These are phyloP conservation scores for Lactarius tabidus DNA, from an alignment of 768 basidiomycete species.

Conservation along the genomic window DNA sequence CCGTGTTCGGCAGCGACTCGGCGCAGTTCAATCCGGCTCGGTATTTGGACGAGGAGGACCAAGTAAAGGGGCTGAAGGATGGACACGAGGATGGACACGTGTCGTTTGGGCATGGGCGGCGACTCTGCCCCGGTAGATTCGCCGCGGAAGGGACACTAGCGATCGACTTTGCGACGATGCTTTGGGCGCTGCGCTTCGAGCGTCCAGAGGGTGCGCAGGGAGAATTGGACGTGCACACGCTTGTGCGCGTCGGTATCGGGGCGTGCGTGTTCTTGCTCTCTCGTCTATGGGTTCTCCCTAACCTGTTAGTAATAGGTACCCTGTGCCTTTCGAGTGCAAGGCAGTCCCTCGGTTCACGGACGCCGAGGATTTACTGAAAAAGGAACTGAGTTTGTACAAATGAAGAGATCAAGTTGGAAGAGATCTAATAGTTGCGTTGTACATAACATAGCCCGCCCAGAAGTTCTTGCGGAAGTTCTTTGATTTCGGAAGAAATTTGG, in stretches of 20 bases:
- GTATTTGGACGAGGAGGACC: background rate
- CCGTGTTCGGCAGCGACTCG: background rate
- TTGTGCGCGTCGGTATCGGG: background rate
- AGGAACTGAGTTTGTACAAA: too few species aligned
- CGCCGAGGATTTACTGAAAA: too few species aligned
- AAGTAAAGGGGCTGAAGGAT: background rate
- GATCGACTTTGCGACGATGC: constrained; percentile 3
- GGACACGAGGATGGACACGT: background rate
- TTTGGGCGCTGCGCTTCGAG: background rate
- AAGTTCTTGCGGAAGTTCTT: too few species aligned
- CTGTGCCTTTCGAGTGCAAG: too few species aligned
- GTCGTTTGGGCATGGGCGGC: background rate
- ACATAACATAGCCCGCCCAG: too few species aligned
- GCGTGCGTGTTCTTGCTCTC: background rate
- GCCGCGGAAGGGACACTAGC: background rate
- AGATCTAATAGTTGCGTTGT: too few species aligned
- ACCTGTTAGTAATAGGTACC: too few species aligned
- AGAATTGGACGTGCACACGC: background rate
- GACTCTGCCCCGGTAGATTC: background rate
- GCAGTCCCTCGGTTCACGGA: too few species aligned
- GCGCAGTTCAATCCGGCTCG: background rate
- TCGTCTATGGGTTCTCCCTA: too few species aligned
- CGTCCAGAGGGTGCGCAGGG: background rate
- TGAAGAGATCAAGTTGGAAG: too few species aligned
- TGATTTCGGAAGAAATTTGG: too few species aligned